Evolutionary conservation across 192 early-diverging fungal species (phyloP).

Genomic region (Backusella australiensis): DNA sequence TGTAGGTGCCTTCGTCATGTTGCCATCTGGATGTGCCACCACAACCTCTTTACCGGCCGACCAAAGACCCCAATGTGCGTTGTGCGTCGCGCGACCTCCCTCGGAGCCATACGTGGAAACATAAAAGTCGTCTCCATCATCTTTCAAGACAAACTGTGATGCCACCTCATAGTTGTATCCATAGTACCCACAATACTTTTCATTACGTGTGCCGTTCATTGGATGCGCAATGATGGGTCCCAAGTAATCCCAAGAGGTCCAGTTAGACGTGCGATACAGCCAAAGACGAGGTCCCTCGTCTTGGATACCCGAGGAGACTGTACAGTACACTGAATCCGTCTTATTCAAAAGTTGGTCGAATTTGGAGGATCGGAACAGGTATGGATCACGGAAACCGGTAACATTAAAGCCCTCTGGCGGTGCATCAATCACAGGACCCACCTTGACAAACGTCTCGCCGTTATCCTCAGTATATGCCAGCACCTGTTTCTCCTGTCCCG

Average conservation of each 20-base stretch:
- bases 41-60: background rate
- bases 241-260: conserved; percentile 4
- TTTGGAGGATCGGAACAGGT: background rate
- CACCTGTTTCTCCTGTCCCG: conserved; percentile 7
- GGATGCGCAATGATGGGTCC: conserved; percentile 1
- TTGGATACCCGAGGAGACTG: conserved; percentile 3
- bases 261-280: conserved; percentile 9
- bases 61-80: conserved; percentile 13
- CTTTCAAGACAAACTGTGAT: background rate
- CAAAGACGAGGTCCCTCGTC: conserved; percentile 8
- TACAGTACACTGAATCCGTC: background rate
- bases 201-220: background rate
- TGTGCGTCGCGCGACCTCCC: background rate
- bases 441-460: conserved; percentile 1
- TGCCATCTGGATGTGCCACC: background rate
- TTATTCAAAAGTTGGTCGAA: background rate
- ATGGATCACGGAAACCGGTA: conserved; percentile 12
- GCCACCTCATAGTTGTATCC: conserved; percentile 15
- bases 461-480: conserved; percentile 14
- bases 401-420: background rate
- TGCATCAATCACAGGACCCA: background rate
- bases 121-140: background rate
- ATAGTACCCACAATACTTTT: background rate
- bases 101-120: background rate
- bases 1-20: background rate